Conservation (phyloP, 441 rosid genomes). For the Jatropha multifida region DNA sequence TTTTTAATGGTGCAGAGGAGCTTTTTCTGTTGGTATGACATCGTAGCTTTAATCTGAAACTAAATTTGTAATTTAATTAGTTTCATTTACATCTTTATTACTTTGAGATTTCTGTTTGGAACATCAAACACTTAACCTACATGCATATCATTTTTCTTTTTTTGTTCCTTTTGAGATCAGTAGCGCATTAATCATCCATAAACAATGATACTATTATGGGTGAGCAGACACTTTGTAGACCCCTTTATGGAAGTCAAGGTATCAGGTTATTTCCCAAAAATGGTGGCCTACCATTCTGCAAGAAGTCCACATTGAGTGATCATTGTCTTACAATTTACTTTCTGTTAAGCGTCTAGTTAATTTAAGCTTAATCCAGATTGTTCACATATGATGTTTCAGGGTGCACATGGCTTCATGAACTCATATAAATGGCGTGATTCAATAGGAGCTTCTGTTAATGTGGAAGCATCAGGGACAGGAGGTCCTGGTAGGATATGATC, state of each 20-base stretch:
- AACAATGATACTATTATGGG: background rate
- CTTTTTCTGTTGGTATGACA: slow-evolving; percentile 82
- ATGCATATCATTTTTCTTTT: too few relatives aligned
- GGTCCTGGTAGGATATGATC: slow-evolving; percentile 69
- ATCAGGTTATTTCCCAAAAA: background rate
- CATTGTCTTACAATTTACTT: slow-evolving; percentile 8
- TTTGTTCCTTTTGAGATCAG: background rate
- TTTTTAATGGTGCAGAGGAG: slow-evolving; percentile 98
- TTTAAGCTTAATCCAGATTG: slow-evolving; percentile 13
- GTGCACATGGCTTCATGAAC: slow-evolving; percentile 94
- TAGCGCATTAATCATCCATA: background rate
- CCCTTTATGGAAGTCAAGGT: background rate
- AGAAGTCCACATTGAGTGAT: slow-evolving; percentile 19
- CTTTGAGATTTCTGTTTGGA: slow-evolving; percentile 1
- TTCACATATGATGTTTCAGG: slow-evolving; percentile 53
- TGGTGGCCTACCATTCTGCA: background rate
- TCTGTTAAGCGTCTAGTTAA: slow-evolving; percentile 9
- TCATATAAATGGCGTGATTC: slow-evolving; percentile 80
- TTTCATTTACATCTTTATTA: background rate
- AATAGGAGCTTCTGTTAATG: slow-evolving; percentile 88
- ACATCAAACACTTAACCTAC: background rate
- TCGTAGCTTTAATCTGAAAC: slow-evolving; percentile 5
- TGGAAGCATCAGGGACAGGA: slow-evolving; percentile 97
- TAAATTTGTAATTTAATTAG: background rate
- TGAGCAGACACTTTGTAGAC: background rate